These are phyloP conservation scores for Linum tenue DNA, from an alignment of 345 rosid genomes.

Conservation along the genomic window DNA sequence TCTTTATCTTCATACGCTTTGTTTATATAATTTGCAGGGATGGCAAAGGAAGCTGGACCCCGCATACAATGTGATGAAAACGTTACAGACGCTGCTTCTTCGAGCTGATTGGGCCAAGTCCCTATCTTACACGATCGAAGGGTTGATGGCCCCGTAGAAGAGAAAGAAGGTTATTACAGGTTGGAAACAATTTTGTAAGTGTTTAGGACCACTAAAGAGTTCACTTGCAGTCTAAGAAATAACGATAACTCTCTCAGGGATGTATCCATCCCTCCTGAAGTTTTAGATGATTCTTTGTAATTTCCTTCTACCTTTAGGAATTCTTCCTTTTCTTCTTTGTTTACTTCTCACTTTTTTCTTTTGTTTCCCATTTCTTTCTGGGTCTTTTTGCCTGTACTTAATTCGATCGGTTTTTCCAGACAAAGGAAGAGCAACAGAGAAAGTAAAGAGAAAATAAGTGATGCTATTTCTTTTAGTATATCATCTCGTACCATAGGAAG, in stretches of 20 bases:
- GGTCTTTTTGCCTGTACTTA: too few relatives aligned
- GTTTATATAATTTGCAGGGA: conserved; percentile 36
- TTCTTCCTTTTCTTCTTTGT: neutral
- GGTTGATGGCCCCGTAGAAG: conserved; percentile 80
- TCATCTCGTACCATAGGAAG: too few relatives aligned
- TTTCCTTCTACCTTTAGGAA: neutral
- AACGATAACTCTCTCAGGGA: neutral
- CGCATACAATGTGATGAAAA: conserved; percentile 70
- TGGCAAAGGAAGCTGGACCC: conserved; percentile 99
- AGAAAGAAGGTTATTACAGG: neutral
- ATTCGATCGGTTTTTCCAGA: too few relatives aligned
- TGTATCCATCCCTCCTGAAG: neutral
- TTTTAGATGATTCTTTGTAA: neutral
- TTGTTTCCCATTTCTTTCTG: too few relatives aligned
- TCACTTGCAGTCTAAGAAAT: neutral
- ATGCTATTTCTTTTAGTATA: too few relatives aligned
- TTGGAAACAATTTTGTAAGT: too few relatives aligned
- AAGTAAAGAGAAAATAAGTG: too few relatives aligned
- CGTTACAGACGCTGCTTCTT: conserved; percentile 64
- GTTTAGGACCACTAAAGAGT: neutral
- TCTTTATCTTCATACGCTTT: too few relatives aligned
- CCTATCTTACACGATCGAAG: conserved; percentile 89
- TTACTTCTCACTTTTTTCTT: neutral
- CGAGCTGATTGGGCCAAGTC: conserved; percentile 90
- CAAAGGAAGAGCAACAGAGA: too few relatives aligned